These are phyloP conservation scores for Epichloe festucae DNA, from an alignment of 2,329 filamentous ascomycete species.

Conservation along the genomic window DNA sequence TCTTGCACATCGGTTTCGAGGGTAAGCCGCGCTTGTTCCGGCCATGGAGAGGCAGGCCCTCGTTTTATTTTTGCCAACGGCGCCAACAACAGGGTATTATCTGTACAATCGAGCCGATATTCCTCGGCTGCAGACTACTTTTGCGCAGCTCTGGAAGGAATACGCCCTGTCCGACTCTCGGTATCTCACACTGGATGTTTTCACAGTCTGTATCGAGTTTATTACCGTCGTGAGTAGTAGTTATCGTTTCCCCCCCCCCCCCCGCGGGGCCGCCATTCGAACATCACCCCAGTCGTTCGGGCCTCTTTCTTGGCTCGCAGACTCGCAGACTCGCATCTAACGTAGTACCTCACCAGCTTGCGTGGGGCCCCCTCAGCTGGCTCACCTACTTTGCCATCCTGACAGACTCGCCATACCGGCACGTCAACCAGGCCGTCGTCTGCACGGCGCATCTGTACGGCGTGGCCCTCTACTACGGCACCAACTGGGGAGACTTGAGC, in stretches of 20 bases:
- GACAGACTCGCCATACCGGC: constrained; percentile 28
- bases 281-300: background rate
- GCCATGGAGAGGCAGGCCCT: background rate
- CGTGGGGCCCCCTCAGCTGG: constrained; percentile 47
- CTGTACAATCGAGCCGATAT: constrained; percentile 54
- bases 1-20: constrained; percentile 72
- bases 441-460: constrained; percentile 47
- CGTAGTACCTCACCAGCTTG: constrained; percentile 22
- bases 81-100: constrained; percentile 51
- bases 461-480: constrained; percentile 49
- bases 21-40: constrained; percentile 28
- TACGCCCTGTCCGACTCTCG: constrained; percentile 79
- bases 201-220: constrained; percentile 78
- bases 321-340: too few species aligned
- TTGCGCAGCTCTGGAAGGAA: constrained; percentile 87
- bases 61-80: background rate
- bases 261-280: background rate
- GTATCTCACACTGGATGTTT: constrained; percentile 69
- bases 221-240: constrained; percentile 56
- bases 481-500: constrained; percentile 36
- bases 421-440: constrained; percentile 37
- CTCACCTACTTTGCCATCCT: constrained; percentile 34
- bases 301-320: background rate
- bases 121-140: constrained; percentile 54
- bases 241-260: background rate